Conservation (phyloP, 495 filamentous ascomycete genomes). For the Hypomontagnella submonticulosa region DNA sequence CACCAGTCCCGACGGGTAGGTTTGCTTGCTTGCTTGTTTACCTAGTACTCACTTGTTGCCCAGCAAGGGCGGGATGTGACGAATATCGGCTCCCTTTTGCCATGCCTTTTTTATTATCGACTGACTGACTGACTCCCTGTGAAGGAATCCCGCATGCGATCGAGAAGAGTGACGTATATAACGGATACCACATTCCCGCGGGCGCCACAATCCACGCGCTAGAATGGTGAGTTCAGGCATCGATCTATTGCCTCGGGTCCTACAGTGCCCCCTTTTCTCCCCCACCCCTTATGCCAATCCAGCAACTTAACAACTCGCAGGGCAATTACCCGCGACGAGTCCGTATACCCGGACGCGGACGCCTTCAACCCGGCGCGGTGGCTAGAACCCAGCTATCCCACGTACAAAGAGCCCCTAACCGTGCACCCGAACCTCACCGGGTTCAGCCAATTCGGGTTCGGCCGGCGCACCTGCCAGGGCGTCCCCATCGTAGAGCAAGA, state of each 20-base stretch:
- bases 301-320: conserved; percentile 57
- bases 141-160: conserved; percentile 64
- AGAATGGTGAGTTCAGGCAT: conserved; percentile 64
- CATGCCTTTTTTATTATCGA: too few species aligned
- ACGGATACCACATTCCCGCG: conserved; percentile 65
- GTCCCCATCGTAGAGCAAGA: conserved; percentile 65
- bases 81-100: too few species aligned
- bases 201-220: conserved; percentile 68
- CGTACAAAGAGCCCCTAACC: conserved; percentile 65
- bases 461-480: conserved; percentile 69
- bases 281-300: too few species aligned
- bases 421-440: conserved; percentile 64
- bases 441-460: conserved; percentile 69
- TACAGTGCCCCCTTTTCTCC: not conserved
- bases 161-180: conserved; percentile 65
- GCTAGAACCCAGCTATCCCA: conserved; percentile 62
- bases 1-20: conserved; percentile 62
- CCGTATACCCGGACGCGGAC: conserved; percentile 69
- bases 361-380: conserved; percentile 66
- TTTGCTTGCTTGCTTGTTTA: too few species aligned
- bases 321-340: conserved; percentile 70
- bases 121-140: conserved; percentile 17
- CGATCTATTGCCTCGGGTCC: not conserved
- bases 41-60: too few species aligned
- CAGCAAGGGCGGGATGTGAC: conserved; percentile 1